Conservation (phyloP, 78 protist genomes). For the Dictyostelium discoideum region dicty_2.7 NC_007090.3:3763501-3764000, state of each 20-base stretch:
- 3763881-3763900: constrained; percentile 31
- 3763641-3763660: constrained; percentile 20
- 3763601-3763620: constrained; percentile 72
- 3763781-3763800: background rate
- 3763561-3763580: constrained; percentile 7
- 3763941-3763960: constrained; percentile 29
- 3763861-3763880: constrained; percentile 34
- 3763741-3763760: constrained; percentile 19
- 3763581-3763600: constrained; percentile 63
- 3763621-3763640: background rate
- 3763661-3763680: constrained; percentile 51
- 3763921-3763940: constrained; percentile 34
- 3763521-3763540: background rate
- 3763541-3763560: background rate
- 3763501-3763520: background rate
- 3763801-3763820: background rate
- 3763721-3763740: background rate
- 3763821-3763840: background rate
- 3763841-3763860: constrained; percentile 78
- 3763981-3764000: constrained; percentile 33
- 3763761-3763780: constrained; percentile 49
- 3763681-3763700: constrained; percentile 46
- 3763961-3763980: constrained; percentile 35
- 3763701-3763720: constrained; percentile 68
- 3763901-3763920: background rate